A percentile compares a stretch with the other conserved stretches of the same genome.
These are phyloP conservation scores for Phialophora macrospora DNA, from an alignment of 2,329 filamentous ascomycete species.

Conservation along the genomic window DNA sequence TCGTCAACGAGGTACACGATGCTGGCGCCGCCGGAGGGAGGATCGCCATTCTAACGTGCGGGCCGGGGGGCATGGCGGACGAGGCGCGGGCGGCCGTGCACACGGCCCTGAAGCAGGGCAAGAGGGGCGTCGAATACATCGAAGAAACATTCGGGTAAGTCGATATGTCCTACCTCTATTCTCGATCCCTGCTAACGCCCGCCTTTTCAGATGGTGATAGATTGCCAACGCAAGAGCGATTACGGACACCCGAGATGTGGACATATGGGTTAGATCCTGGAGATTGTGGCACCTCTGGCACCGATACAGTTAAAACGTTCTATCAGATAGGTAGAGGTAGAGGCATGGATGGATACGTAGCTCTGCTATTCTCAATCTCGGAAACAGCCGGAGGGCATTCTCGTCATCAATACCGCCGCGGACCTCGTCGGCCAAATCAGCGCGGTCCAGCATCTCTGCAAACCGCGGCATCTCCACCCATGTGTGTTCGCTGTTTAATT, in stretches of 20 bases:
- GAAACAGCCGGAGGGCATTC: slow-evolving; percentile 37
- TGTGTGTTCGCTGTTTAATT: too few species aligned
- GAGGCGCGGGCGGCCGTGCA: slow-evolving; percentile 50
- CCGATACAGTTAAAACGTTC: neutral
- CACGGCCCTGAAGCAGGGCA: slow-evolving; percentile 44
- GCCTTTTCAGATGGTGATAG: neutral
- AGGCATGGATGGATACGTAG: too few species aligned
- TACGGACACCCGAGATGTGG: neutral
- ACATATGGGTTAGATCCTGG: neutral
- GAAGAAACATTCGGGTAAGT: slow-evolving; percentile 54
- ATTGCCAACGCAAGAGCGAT: neutral
- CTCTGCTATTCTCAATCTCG: slow-evolving; percentile 1
- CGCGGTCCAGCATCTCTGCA: slow-evolving; percentile 36
- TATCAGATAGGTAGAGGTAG: neutral
- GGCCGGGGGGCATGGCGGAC: slow-evolving; percentile 53
- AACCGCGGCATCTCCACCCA: slow-evolving; percentile 24
- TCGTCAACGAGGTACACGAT: slow-evolving; percentile 42
- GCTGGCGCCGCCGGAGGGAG: slow-evolving; percentile 40
- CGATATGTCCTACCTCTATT: neutral
- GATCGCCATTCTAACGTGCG: slow-evolving; percentile 52
- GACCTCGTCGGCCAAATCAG: slow-evolving; percentile 30
- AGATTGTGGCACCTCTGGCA: neutral
- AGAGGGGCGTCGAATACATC: slow-evolving; percentile 49
- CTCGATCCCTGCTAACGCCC: neutral
- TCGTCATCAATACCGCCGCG: slow-evolving; percentile 38